Percentiles rank a stretch among this genome's conserved stretches.
phyloP scores from a whole-genome alignment of 441 rosid genomes.

The Bocquillonia castaneifolia region DNA sequence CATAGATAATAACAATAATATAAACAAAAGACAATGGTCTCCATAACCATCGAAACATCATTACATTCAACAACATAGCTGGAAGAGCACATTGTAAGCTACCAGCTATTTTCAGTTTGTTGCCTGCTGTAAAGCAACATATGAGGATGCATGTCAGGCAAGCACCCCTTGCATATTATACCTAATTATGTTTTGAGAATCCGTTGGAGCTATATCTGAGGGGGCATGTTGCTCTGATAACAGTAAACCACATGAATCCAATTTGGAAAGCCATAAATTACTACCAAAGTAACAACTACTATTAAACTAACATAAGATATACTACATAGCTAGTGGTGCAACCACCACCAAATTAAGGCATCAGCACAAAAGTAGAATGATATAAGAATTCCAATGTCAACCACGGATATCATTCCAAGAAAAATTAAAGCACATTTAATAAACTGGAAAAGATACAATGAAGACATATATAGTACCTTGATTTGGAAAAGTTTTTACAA shows the following conservation, averaged over 20 bases:
- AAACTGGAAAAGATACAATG: background rate
- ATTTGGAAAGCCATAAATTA: background rate
- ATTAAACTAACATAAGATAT: background rate
- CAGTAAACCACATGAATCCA: background rate
- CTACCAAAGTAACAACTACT: background rate
- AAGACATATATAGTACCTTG: conserved; percentile 55
- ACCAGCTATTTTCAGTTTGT: no score
- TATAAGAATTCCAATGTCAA: background rate
- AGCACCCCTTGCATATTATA: no score
- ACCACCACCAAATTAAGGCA: background rate
- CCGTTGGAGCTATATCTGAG: no score
- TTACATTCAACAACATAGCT: no score
- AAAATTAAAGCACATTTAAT: background rate
- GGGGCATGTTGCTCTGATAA: background rate
- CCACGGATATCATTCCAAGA: background rate
- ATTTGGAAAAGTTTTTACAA: conserved; percentile 79
- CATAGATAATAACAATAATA: background rate
- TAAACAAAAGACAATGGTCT: background rate
- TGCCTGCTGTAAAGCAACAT: no score
- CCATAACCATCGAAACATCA: background rate
- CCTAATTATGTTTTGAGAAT: no score
- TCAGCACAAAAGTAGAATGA: background rate
- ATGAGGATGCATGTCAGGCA: no score
- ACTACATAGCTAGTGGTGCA: background rate
- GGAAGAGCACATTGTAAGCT: no score